Evolutionary conservation across 2,329 filamentous ascomycete genomes (phyloP), one percentile per base, ranked within the genome.

Genomic region (Knufia petricola): DNA sequence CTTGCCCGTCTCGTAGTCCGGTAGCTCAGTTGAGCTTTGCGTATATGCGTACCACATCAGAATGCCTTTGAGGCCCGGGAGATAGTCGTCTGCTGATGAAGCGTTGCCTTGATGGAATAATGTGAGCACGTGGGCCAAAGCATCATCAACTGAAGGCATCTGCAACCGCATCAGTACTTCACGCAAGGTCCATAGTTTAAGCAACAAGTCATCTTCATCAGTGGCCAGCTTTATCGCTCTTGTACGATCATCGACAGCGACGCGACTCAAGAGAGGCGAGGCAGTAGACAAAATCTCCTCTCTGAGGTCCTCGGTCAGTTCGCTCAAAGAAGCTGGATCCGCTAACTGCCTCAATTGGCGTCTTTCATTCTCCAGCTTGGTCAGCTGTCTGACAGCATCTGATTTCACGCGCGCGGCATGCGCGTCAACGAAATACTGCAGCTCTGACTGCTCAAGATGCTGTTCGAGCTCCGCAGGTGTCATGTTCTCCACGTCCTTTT

Each of bases 31-130:
- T 53, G 74, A 69, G 12, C 75, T 69, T 58, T 83, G 86, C 61
- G 92, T 79, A 55, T 86, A 72, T n/a, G 87, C 86, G 47, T 96
- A 75, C 87, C 88, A 95, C 58, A 95, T 87, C 17, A 98, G 65
- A 21, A 85, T 81, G 66, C 95, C 89, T 52, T 94, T 84, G 30
- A 96, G 69, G 8, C 89, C 88, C 85, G 87, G 94, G 12, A 88
- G 76, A 37, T 75, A 74, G 54, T 87, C 84, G 57, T 79, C 83
- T 52, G 65, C 71, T 17, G 69, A 68, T 9, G 51, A 60, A 19
- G 70, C 60, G 2, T 73, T 69, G 48, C 83, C 75, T 53, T 79
- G 81, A 24, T 81, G 74, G 23, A 80, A 79, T 55, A 84, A 81
- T 36, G 81, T 74, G 48, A 89, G 66, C 38, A 87, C 73, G 60